phyloP scores from a whole-genome alignment of 345 rosid species.

The Eucalyptus leucophloia region DNA sequence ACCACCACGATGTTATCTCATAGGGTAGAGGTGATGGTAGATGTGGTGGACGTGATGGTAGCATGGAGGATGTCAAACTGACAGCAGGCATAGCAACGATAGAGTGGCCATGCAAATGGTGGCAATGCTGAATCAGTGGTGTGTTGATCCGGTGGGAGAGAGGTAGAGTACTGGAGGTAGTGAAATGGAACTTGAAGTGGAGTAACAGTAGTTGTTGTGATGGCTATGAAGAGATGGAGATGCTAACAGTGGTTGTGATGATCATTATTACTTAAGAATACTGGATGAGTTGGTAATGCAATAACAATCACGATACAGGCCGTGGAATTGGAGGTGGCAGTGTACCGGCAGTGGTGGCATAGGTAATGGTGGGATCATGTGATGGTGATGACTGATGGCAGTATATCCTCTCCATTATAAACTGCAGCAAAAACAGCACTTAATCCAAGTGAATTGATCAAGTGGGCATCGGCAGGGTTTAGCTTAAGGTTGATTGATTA shows the following conservation, averaged over 20 bases:
- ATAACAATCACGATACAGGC: neutral
- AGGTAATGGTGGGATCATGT: neutral
- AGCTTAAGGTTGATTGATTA: neutral
- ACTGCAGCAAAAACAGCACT: neutral
- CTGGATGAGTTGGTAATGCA: neutral
- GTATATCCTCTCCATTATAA: neutral
- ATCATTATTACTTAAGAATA: neutral
- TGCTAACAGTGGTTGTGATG: neutral
- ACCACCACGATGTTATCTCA: neutral
- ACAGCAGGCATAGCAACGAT: neutral
- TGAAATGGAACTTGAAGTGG: neutral
- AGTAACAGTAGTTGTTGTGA: neutral
- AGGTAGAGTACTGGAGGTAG: neutral
- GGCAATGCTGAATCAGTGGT: neutral
- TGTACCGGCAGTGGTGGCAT: neutral
- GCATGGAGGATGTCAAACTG: neutral
- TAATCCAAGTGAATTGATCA: neutral
- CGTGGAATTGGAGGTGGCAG: neutral
- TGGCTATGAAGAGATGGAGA: neutral
- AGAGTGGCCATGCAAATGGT: neutral
- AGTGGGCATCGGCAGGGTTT: neutral
- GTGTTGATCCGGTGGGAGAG: neutral
- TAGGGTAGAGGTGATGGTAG: neutral
- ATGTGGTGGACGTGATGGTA: neutral
- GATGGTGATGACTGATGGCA: neutral